Percentiles rank a stretch among this genome's conserved stretches.
Conservation (phyloP, 164 flowering plant species). For the Stephania japonica region DNA sequence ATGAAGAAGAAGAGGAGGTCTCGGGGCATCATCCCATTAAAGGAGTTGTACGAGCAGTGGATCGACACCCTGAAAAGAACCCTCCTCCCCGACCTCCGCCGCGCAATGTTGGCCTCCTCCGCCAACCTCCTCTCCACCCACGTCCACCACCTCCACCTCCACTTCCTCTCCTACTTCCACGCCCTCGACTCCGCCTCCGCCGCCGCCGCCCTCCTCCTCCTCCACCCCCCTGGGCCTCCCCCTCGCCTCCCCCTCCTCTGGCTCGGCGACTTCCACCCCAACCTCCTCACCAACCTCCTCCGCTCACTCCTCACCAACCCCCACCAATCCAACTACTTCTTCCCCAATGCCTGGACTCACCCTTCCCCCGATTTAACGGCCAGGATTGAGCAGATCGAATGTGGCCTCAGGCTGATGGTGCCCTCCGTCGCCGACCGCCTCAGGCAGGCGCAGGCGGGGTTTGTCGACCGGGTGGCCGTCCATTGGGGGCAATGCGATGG, state of each 20-base stretch:
- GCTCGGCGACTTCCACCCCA: slow-evolving; percentile 77
- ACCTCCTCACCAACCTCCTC: slow-evolving; percentile 59
- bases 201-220: slow-evolving; percentile 39
- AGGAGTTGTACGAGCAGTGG: slow-evolving; percentile 62
- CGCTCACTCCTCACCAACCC: slow-evolving; percentile 39
- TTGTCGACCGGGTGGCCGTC: slow-evolving; percentile 32
- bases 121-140: slow-evolving; percentile 33
- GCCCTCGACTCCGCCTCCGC: slow-evolving; percentile 67
- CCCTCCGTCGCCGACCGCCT: slow-evolving; percentile 42
- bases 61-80: slow-evolving; percentile 36
- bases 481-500: slow-evolving; percentile 27
- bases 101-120: slow-evolving; percentile 29
- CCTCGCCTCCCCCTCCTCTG: slow-evolving; percentile 69
- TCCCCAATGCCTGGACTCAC: slow-evolving; percentile 39
- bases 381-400: slow-evolving; percentile 54
- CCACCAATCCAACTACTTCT: slow-evolving; percentile 8
- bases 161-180: slow-evolving; percentile 54
- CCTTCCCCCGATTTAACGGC: slow-evolving; percentile 21
- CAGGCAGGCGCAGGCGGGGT: slow-evolving; percentile 34
- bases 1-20: slow-evolving; percentile 28
- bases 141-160: slow-evolving; percentile 44
- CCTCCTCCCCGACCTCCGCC: slow-evolving; percentile 50
- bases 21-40: slow-evolving; percentile 31
- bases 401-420: slow-evolving; percentile 61
- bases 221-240: slow-evolving; percentile 49